phyloP scores from a whole-genome alignment of 306 rosid genomes.

The Cicer pinnatifidum region DNA sequence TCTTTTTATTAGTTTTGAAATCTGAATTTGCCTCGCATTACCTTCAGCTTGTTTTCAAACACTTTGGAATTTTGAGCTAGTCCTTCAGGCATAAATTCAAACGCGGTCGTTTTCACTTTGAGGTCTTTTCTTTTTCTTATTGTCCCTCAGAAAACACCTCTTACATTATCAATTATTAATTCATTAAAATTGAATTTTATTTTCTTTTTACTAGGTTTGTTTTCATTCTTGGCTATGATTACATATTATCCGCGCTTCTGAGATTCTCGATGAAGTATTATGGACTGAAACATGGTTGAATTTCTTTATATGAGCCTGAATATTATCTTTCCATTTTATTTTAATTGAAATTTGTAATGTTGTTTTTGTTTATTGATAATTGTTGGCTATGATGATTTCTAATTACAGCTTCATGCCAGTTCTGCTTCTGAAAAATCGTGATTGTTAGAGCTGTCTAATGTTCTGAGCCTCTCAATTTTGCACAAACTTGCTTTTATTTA shows the following conservation, averaged over 20 bases:
- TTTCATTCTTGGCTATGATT: conserved; percentile 51
- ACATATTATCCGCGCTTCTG: conserved; percentile 70
- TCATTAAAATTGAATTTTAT: too few species aligned
- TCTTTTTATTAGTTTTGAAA: not conserved
- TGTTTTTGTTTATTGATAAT: too few species aligned
- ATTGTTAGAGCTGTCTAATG: conserved; percentile 74
- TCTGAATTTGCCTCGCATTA: conserved; percentile 63
- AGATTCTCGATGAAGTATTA: conserved; percentile 61
- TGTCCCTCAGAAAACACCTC: conserved; percentile 57
- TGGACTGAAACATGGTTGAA: conserved; percentile 61
- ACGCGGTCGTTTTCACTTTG: conserved; percentile 52
- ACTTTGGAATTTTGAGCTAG: conserved; percentile 58
- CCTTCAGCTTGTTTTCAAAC: conserved; percentile 75
- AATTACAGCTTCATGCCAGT: conserved; percentile 90
- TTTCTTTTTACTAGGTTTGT: too few species aligned
- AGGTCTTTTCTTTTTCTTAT: conserved; percentile 26
- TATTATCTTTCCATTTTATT: not conserved
- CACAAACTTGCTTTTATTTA: too few species aligned
- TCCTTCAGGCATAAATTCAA: conserved; percentile 63
- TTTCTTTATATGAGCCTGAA: conserved; percentile 80
- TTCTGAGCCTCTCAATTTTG: conserved; percentile 62
- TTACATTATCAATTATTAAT: conserved; percentile 5
- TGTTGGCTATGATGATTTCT: conserved; percentile 62
- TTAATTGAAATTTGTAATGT: too few species aligned
- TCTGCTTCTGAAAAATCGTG: conserved; percentile 91